Evolutionary conservation across 2,329 filamentous ascomycete species (phyloP).

Genomic region (Fusarium clavum): DNA sequence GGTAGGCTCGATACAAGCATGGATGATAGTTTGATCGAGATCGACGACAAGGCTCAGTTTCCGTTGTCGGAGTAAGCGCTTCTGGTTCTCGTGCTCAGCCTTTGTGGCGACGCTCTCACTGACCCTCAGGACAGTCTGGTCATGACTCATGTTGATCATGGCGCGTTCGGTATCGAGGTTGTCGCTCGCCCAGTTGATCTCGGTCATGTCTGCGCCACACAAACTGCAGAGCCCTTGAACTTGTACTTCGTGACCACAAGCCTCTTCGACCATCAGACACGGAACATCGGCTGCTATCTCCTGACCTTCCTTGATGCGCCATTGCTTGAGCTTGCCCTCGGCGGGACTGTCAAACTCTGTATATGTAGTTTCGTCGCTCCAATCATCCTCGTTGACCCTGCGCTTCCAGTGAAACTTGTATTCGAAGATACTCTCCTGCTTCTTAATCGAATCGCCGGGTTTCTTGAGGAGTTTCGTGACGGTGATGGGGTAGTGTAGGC

Average conservation of each 20-base stretch:
- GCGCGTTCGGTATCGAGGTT: slow-evolving; percentile 84
- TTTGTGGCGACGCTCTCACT: slow-evolving; percentile 83
- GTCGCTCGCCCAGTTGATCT: slow-evolving; percentile 85
- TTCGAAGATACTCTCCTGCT: slow-evolving; percentile 82
- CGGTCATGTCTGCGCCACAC: slow-evolving; percentile 97
- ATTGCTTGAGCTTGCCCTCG: slow-evolving; percentile 81
- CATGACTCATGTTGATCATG: slow-evolving; percentile 94
- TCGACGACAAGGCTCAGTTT: slow-evolving; percentile 96
- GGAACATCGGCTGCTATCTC: slow-evolving; percentile 69
- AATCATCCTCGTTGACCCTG: slow-evolving; percentile 75
- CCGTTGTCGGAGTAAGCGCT: slow-evolving; percentile 79
- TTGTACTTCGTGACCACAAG: slow-evolving; percentile 90
- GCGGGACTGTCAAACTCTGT: slow-evolving; percentile 85
- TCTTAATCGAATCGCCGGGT: slow-evolving; percentile 79
- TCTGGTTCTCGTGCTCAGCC: slow-evolving; percentile 88
- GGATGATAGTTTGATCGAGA: slow-evolving; percentile 97
- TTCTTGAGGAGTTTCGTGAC: slow-evolving; percentile 85
- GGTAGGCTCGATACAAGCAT: slow-evolving; percentile 96
- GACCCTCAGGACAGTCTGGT: slow-evolving; percentile 87
- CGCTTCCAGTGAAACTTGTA: slow-evolving; percentile 88
- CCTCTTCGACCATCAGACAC: slow-evolving; percentile 85
- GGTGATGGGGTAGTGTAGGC: slow-evolving; percentile 92
- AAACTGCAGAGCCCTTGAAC: slow-evolving; percentile 90
- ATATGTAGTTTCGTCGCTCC: slow-evolving; percentile 73
- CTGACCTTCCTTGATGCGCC: slow-evolving; percentile 78